Conservation (phyloP, 2,329 filamentous ascomycete species). For the Clonostachys rosea region DNA sequence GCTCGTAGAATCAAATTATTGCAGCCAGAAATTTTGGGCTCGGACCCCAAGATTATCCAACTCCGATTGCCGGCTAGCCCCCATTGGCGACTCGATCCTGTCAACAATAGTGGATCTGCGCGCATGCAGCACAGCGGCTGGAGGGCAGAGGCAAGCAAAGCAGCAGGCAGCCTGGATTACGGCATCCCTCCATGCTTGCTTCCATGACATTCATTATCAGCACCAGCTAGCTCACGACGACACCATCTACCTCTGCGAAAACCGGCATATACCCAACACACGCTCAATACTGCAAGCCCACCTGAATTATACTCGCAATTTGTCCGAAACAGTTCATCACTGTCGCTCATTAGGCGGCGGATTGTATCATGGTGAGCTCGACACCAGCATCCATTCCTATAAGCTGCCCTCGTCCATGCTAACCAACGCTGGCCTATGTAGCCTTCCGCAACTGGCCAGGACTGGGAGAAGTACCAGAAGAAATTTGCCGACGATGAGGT, state of each 20-base stretch:
- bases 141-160: conserved; percentile 2
- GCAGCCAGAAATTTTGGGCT: conserved; percentile 31
- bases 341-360: background rate
- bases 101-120: no score
- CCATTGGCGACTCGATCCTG: no score
- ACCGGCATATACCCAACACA: background rate
- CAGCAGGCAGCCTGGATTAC: conserved; percentile 36
- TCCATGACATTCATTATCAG: conserved; percentile 22
- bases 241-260: conserved; percentile 11
- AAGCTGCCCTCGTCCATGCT: no score
- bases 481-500: conserved; percentile 94
- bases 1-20: conserved; percentile 2
- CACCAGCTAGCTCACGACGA: conserved; percentile 10
- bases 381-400: no score
- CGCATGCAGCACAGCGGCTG: no score
- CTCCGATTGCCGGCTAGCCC: conserved; percentile 7
- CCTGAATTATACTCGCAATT: no score
- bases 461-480: conserved; percentile 99
- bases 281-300: no score
- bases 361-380: conserved; percentile 33
- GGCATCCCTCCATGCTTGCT: conserved; percentile 18
- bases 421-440: conserved; percentile 44
- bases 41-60: conserved; percentile 32
- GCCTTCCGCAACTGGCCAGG: conserved; percentile 90
- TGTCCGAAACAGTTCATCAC: no score